phyloP scores from a whole-genome alignment of 1,284 basidiomycete species.

The Exobasidium cylindrosporum region DNA sequence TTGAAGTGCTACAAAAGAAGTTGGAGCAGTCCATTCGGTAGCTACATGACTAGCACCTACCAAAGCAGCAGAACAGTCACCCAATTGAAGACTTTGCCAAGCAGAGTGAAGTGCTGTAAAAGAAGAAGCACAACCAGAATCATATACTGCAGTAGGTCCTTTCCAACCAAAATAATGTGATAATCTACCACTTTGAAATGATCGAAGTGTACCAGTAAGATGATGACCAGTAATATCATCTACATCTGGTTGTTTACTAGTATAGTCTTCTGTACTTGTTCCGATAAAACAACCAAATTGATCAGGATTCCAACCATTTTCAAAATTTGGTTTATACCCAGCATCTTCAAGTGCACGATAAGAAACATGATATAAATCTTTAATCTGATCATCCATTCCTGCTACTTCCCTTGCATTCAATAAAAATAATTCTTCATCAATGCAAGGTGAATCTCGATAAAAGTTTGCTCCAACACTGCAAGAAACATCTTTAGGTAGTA shows the following conservation, averaged over 20 bases:
- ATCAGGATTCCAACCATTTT: neutral
- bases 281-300: slow-evolving; percentile 6
- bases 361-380: slow-evolving; percentile 1
- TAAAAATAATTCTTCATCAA: slow-evolving; percentile 1
- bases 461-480: neutral
- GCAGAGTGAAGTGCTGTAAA: slow-evolving; percentile 6
- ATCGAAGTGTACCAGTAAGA: neutral
- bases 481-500: neutral
- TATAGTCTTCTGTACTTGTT: slow-evolving; percentile 8
- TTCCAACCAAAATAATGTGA: slow-evolving; percentile 11
- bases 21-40: slow-evolving; percentile 1
- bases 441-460: neutral
- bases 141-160: neutral
- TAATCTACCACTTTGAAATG: slow-evolving; percentile 4
- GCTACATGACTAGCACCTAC: neutral
- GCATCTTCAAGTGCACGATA: slow-evolving; percentile 7
- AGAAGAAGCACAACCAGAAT: slow-evolving; percentile 3
- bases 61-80: neutral
- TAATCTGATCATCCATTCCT: slow-evolving; percentile 10
- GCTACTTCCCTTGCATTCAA: slow-evolving; percentile 6
- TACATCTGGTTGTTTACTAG: neutral
- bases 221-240: slow-evolving; percentile 3
- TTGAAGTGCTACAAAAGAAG: neutral
- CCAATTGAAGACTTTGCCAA: neutral
- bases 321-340: slow-evolving; percentile 2